Percentiles rank a stretch among this genome's conserved stretches.
phyloP scores from a whole-genome alignment of 345 rosid genomes.

The Salix arbutifolia region DNA sequence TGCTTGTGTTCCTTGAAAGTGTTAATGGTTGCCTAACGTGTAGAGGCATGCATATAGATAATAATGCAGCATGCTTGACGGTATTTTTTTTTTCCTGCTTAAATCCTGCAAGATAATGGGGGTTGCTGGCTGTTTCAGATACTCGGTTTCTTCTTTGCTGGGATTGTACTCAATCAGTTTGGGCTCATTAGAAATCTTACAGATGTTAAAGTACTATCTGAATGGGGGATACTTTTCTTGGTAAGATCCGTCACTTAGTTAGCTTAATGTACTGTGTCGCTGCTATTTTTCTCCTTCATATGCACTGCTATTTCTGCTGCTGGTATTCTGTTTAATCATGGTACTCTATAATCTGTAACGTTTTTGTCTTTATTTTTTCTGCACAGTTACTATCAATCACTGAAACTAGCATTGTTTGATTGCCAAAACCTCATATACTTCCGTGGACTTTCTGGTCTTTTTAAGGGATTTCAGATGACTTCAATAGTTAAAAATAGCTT shows the following conservation, averaged over 20 bases:
- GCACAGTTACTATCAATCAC: neutral
- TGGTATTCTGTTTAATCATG: neutral
- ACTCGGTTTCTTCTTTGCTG: conserved; percentile 98
- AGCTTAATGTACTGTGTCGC: neutral
- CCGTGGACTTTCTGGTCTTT: neutral
- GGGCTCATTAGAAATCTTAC: conserved; percentile 83
- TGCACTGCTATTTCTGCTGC: neutral
- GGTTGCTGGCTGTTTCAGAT: conserved; percentile 48
- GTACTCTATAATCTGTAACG: neutral
- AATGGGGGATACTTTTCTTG: conserved; percentile 98
- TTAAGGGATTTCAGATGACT: too few species aligned
- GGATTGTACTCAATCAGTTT: conserved; percentile 85
- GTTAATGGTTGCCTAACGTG: neutral
- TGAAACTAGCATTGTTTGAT: too few species aligned
- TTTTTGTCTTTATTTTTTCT: neutral
- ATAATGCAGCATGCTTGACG: neutral
- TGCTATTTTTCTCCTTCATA: neutral
- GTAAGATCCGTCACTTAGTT: conserved; percentile 35
- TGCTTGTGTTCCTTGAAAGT: neutral
- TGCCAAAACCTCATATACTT: neutral
- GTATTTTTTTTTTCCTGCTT: neutral
- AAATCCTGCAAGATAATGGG: neutral
- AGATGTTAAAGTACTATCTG: conserved; percentile 91
- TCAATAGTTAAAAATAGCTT: too few species aligned
- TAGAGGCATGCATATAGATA: too few species aligned